Conservation (phyloP, 345 rosid genomes). For the Excoecaria agallocha region DNA sequence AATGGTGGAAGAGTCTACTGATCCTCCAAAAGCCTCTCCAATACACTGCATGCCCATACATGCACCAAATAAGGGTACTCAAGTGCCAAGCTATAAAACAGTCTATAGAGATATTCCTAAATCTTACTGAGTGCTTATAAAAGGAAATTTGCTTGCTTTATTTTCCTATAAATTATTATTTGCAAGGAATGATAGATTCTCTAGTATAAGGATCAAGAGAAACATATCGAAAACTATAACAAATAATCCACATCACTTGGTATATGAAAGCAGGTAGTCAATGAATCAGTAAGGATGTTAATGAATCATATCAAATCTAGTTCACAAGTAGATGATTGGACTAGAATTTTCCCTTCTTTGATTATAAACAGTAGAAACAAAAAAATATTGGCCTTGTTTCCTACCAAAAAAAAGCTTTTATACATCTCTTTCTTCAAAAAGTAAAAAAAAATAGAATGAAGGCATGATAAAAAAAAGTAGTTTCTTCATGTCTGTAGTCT, state of each 20-base stretch:
- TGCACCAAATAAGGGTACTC: conserved; percentile 85
- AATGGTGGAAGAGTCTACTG: no score
- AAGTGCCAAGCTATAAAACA: conserved; percentile 84
- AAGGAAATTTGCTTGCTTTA: conserved; percentile 6
- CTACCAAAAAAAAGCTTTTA: neutral
- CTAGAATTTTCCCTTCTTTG: neutral
- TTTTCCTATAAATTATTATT: neutral
- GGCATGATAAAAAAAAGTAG: neutral
- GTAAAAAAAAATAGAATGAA: no score
- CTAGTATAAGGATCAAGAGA: neutral
- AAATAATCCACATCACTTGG: conserved; percentile 13
- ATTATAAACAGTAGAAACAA: neutral
- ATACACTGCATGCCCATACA: conserved; percentile 98
- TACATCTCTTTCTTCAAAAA: neutral
- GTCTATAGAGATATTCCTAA: conserved; percentile 95
- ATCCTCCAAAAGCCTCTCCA: conserved; percentile 99
- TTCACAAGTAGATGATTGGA: neutral
- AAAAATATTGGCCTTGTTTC: neutral
- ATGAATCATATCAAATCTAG: neutral
- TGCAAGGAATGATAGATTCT: neutral
- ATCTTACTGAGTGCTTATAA: conserved; percentile 75
- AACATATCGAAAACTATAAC: neutral
- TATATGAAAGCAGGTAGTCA: neutral
- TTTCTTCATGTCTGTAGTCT: neutral
- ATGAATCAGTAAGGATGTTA: neutral